Evolutionary conservation across 495 filamentous ascomycete genomes (phyloP).

Genomic region (Recurvomyces mirabilis): DNA sequence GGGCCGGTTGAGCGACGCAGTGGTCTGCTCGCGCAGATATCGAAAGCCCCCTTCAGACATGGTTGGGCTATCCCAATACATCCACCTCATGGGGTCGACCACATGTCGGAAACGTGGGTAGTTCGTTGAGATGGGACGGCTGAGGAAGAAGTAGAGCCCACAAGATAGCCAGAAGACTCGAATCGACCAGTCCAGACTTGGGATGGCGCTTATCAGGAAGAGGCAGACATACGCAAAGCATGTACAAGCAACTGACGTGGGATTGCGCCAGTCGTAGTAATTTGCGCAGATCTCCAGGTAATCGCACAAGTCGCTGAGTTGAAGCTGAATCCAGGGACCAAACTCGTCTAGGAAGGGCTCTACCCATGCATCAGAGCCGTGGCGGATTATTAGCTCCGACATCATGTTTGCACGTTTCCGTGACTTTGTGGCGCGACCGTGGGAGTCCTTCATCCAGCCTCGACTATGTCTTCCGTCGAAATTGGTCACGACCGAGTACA

Average conservation of each 20-base stretch:
- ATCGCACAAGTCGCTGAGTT: conserved; percentile 23
- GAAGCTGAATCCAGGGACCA: conserved; percentile 21
- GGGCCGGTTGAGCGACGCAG: conserved; percentile 18
- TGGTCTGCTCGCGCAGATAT: conserved; percentile 30
- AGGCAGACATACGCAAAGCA: conserved; percentile 14
- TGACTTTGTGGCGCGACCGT: conserved; percentile 7
- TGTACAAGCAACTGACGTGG: conserved; percentile 8
- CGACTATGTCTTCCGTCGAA: conserved; percentile 10
- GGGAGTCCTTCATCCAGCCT: conserved; percentile 19
- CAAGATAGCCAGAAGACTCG: conserved; percentile 15
- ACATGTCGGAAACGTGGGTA: conserved; percentile 24
- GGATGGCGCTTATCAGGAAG: conserved; percentile 12
- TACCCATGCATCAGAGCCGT: conserved; percentile 24
- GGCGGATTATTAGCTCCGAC: conserved; percentile 22
- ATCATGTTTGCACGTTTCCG: conserved; percentile 16
- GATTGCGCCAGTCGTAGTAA: conserved; percentile 25
- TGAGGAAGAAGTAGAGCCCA: conserved; percentile 22
- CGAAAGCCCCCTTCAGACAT: conserved; percentile 31
- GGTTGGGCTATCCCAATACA: conserved; percentile 25
- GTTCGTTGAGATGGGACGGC: conserved; percentile 19
- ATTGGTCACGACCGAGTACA: conserved; percentile 22
- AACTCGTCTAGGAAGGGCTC: conserved; percentile 23
- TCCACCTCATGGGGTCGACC: conserved; percentile 21
- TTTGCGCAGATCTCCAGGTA: conserved; percentile 23
- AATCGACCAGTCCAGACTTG: conserved; percentile 17